These are phyloP conservation scores for Platanus orientalis DNA, from an alignment of 164 flowering plant species.

Conservation along the genomic window DNA sequence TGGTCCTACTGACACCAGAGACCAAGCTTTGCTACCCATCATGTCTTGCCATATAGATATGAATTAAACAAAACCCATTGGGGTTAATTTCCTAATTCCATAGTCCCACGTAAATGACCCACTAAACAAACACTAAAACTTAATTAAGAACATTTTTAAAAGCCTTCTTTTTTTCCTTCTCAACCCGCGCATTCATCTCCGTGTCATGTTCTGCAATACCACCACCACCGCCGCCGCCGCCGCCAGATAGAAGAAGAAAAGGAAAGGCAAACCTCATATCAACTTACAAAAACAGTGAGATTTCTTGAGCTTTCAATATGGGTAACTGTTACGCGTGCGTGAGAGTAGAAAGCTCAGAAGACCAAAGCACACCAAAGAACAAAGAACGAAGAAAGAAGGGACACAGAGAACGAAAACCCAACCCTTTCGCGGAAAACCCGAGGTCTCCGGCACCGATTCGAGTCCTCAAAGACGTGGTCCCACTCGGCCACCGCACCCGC, in stretches of 20 bases:
- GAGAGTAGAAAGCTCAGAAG: conserved; percentile 19
- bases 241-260: not conserved
- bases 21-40: too few species aligned
- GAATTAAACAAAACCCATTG: too few species aligned
- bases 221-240: not conserved
- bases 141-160: not conserved
- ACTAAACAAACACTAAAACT: too few species aligned
- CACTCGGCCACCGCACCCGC: conserved; percentile 47
- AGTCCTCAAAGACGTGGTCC: conserved; percentile 67
- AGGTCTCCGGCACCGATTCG: conserved; percentile 59
- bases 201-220: not conserved
- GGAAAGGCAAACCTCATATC: not conserved
- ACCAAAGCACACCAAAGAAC: conserved; percentile 6
- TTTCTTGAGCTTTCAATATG: conserved; percentile 9
- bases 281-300: not conserved
- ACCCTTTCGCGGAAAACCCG: conserved; percentile 50
- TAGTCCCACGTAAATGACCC: too few species aligned
- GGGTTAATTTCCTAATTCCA: too few species aligned
- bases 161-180: not conserved
- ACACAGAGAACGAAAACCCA: conserved; percentile 34
- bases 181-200: conserved; percentile 3
- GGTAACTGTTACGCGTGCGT: conserved; percentile 61
- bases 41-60: too few species aligned
- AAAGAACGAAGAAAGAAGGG: not conserved
- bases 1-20: too few species aligned